These are phyloP conservation scores for Aphanocladium album DNA, from an alignment of 2,329 filamentous ascomycete species.

Conservation along the genomic window DNA sequence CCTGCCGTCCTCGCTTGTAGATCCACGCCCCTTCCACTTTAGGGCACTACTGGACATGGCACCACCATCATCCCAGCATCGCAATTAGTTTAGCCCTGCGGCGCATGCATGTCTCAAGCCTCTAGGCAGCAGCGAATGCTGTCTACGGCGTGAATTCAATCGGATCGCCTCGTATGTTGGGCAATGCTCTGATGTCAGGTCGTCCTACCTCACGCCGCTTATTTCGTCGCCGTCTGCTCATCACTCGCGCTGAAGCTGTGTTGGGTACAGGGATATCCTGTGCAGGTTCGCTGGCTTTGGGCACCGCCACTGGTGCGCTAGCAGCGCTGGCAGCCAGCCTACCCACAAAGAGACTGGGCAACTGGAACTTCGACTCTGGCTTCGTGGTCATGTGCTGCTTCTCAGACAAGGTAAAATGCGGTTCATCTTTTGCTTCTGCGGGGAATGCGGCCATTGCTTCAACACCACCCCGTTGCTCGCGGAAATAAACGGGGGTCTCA, in stretches of 20 bases:
- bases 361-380: conserved; percentile 24
- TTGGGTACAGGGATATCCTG: conserved; percentile 5
- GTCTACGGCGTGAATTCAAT: conserved; percentile 22
- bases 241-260: conserved; percentile 3
- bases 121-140: not conserved
- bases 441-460: not conserved
- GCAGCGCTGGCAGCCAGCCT: conserved; percentile 18
- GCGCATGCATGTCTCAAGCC: conserved; percentile 8
- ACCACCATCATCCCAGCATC: conserved; percentile 6
- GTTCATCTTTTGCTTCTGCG: conserved; percentile 15
- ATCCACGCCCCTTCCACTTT: conserved; percentile 2
- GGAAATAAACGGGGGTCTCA: not conserved
- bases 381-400: conserved; percentile 12
- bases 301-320: not conserved
- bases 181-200: conserved; percentile 29
- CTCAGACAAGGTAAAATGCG: not conserved
- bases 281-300: not conserved
- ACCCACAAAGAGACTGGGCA: conserved; percentile 29
- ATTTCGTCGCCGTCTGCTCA: conserved; percentile 15
- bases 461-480: not conserved
- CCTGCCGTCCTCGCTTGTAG: not conserved
- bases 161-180: conserved; percentile 28
- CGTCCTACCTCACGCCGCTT: conserved; percentile 22
- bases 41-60: not conserved
- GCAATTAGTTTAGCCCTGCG: conserved; percentile 2